A percentile compares a stretch with the other conserved stretches of the same genome.
phyloP scores from a whole-genome alignment of 73 alveolate genomes.

The Urostyla sp. region DNA sequence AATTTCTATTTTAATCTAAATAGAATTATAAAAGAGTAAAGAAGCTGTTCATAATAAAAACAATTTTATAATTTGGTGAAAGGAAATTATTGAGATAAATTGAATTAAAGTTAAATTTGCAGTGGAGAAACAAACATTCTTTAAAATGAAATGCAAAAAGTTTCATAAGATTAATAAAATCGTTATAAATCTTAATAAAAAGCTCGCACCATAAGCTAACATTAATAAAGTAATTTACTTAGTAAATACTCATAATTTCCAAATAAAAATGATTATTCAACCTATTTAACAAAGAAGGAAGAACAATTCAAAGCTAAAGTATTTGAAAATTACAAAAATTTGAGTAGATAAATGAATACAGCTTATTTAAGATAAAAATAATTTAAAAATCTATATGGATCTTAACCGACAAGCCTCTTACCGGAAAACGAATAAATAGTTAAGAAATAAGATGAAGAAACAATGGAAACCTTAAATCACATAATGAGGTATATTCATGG shows the following conservation, averaged over 20 bases:
- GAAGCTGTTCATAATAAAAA: background rate
- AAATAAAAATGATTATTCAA: constrained; percentile 3
- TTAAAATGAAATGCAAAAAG: background rate
- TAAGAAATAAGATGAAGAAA: constrained; percentile 43
- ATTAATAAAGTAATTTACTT: background rate
- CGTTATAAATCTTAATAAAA: background rate
- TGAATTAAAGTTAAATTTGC: constrained; percentile 9
- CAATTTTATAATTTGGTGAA: constrained; percentile 1
- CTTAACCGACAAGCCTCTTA: too few relatives aligned
- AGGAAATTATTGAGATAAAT: too few relatives aligned
- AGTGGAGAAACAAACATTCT: background rate
- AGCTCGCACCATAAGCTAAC: background rate
- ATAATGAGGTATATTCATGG: constrained; percentile 37
- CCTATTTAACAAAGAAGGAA: constrained; percentile 2
- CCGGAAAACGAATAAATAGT: constrained; percentile 29
- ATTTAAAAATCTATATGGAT: constrained; percentile 26
- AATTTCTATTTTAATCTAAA: background rate
- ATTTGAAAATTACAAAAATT: constrained; percentile 26
- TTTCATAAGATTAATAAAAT: background rate
- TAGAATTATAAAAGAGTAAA: background rate
- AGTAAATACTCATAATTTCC: constrained; percentile 1
- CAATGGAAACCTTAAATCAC: constrained; percentile 21
- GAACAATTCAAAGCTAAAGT: constrained; percentile 40
- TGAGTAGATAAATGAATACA: constrained; percentile 35
- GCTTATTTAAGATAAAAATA: constrained; percentile 24